Evolutionary conservation across 2,329 filamentous ascomycete species (phyloP), one percentile per base, ranked within the genome.

Genomic region (Epichloe elymi): DNA sequence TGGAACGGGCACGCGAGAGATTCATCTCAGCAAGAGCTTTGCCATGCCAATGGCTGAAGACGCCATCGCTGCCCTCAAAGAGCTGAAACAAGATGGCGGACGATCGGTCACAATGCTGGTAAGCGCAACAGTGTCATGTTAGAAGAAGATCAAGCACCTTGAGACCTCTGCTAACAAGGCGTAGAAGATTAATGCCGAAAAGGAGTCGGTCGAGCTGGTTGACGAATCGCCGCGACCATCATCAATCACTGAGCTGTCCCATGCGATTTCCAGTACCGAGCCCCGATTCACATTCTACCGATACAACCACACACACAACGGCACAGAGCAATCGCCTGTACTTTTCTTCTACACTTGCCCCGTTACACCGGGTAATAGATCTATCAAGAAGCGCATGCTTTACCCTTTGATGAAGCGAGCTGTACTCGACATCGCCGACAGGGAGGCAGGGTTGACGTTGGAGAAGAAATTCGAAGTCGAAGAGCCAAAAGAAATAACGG

Each of bases 291-390:
- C 82, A 6, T 88, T 93, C 64, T 93, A 84, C 72, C 76, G 82
- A 30, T 86, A 82, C 65, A 70, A 67, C 12, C 76, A 84, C 61
- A 75, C 75, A 41, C 68, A 80, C 54, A 68, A 71, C 35, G 79
- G 79, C 20, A 56, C 62, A 44, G 67, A 75, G 53, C 70, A 73
- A 49, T 75, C 72, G 51, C 79, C 82, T 3, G 71, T 91, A 46
- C 73, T 91, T 5, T 93, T 93, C 70, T 81, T 93, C 63, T 91
- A 89, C 69, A 91, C 86, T 5, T 89, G 86, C 65, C 88, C 88
- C 0, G 71, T 76, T 7, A 75, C 83, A 4, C 69, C 78, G 0
- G 77, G 72, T 30, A 80, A 75, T 49, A 86, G 82, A 68, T 72
- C 78, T 49, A 86, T 93, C 70, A 90, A 88, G 70, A 84, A 86